A percentile compares a stretch with the other conserved stretches of the same genome.
phyloP scores from a whole-genome alignment of 257 asterid genomes.

The Echites panduratus region DNA sequence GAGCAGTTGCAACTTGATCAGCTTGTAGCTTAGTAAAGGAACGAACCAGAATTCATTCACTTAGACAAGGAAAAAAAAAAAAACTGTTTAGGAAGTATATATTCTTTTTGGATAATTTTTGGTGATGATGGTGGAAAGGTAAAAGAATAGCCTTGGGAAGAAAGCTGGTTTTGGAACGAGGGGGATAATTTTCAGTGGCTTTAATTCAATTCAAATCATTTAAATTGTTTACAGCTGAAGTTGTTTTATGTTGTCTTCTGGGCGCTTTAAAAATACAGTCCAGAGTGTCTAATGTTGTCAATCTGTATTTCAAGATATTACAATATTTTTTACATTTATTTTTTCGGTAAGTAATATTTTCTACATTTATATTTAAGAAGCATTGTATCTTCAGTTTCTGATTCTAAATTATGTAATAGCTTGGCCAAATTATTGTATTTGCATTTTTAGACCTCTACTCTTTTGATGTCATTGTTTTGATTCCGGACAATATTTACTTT shows the following conservation, averaged over 20 bases:
- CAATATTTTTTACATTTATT: conserved; percentile 8
- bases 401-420: neutral
- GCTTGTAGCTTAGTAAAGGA: conserved; percentile 55
- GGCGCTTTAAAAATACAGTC: conserved; percentile 32
- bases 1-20: conserved; percentile 95
- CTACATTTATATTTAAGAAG: conserved; percentile 1
- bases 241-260: conserved; percentile 35
- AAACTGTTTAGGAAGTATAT: conserved; percentile 39
- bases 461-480: too few relatives aligned
- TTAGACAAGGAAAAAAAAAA: conserved; percentile 34
- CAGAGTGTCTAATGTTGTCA: conserved; percentile 26
- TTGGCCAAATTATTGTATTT: neutral
- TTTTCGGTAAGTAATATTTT: conserved; percentile 10
- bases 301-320: conserved; percentile 22
- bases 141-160: neutral
- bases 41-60: conserved; percentile 31
- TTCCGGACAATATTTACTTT: neutral
- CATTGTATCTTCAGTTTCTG: neutral
- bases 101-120: conserved; percentile 43
- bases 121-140: conserved; percentile 21
- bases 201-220: conserved; percentile 37
- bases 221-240: conserved; percentile 35
- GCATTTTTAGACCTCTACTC: too few relatives aligned
- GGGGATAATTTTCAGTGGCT: conserved; percentile 23
- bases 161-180: conserved; percentile 13